These are phyloP conservation scores for Talaromyces sp. DNA, from an alignment of 2,329 filamentous ascomycete genomes.

Conservation along the genomic window DNA sequence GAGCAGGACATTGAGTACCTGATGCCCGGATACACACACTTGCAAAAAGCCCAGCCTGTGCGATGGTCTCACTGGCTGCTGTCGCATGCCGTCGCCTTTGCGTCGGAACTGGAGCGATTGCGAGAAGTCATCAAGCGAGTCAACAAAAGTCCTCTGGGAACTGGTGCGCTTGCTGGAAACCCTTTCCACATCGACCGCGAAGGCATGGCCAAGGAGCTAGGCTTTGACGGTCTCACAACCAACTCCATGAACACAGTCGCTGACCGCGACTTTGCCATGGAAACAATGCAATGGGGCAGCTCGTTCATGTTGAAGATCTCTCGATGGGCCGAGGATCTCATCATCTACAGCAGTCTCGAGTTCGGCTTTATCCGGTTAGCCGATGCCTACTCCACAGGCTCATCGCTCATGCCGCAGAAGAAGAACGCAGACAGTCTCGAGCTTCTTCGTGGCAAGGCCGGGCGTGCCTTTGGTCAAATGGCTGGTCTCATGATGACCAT, in stretches of 20 bases:
- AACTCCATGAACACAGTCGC: conserved; percentile 73
- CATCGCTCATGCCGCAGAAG: conserved; percentile 76
- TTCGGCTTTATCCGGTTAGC: conserved; percentile 72
- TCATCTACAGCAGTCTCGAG: conserved; percentile 72
- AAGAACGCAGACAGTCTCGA: conserved; percentile 73
- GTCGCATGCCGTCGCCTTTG: conserved; percentile 67
- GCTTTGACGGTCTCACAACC: conserved; percentile 68
- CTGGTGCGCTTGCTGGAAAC: conserved; percentile 75
- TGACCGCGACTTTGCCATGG: conserved; percentile 77
- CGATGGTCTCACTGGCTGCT: conserved; percentile 79
- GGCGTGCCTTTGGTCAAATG: conserved; percentile 75
- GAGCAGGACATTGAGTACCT: conserved; percentile 69
- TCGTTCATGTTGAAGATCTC: conserved; percentile 76
- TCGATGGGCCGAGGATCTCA: conserved; percentile 79
- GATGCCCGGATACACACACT: conserved; percentile 86
- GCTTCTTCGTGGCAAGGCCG: conserved; percentile 71
- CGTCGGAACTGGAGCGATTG: conserved; percentile 69
- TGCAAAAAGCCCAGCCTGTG: conserved; percentile 77
- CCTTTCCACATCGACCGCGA: conserved; percentile 76
- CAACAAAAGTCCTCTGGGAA: conserved; percentile 66
- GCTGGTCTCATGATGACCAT: conserved; percentile 71
- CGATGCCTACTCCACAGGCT: conserved; percentile 75
- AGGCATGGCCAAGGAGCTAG: conserved; percentile 72
- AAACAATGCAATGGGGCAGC: conserved; percentile 73
- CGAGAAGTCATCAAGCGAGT: conserved; percentile 68